These are phyloP conservation scores for Styphnolobium japonicum DNA, from an alignment of 306 rosid genomes.

Conservation along the genomic window DNA sequence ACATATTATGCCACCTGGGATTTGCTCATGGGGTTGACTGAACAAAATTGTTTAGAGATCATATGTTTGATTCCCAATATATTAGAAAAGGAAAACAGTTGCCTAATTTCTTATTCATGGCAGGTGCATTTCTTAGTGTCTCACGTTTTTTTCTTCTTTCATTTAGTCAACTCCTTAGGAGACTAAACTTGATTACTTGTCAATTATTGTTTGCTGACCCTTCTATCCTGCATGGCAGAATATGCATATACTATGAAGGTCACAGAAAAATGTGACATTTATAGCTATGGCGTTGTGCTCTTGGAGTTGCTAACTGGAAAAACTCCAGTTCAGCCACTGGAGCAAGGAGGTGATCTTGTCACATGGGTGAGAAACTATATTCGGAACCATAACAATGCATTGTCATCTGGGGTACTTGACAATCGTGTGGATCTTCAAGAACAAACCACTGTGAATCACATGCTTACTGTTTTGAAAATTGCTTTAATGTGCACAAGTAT, in stretches of 20 bases:
- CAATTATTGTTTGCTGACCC: background rate
- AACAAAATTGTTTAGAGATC: background rate
- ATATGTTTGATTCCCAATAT: too few species aligned
- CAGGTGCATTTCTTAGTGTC: background rate
- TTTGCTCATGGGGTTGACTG: background rate
- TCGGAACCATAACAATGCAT: slow-evolving; percentile 53
- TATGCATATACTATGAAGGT: slow-evolving; percentile 99
- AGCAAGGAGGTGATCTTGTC: slow-evolving; percentile 90
- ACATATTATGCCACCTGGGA: background rate
- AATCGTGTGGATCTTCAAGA: slow-evolving; percentile 63
- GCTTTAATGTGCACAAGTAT: slow-evolving; percentile 75
- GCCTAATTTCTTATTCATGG: too few species aligned
- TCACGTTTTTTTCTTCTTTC: background rate
- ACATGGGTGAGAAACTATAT: slow-evolving; percentile 63
- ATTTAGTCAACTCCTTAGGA: background rate
- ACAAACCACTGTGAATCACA: slow-evolving; percentile 57
- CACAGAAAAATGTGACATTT: slow-evolving; percentile 91
- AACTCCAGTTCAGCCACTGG: slow-evolving; percentile 89
- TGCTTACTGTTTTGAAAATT: slow-evolving; percentile 75
- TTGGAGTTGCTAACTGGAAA: slow-evolving; percentile 85
- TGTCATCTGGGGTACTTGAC: slow-evolving; percentile 69
- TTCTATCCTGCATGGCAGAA: slow-evolving; percentile 50
- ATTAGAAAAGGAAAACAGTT: too few species aligned
- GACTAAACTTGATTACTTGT: background rate
- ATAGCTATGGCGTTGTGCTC: slow-evolving; percentile 94